Evolutionary conservation across 495 filamentous ascomycete genomes (phyloP).

Genomic region (Aspergillus sparsus): DNA sequence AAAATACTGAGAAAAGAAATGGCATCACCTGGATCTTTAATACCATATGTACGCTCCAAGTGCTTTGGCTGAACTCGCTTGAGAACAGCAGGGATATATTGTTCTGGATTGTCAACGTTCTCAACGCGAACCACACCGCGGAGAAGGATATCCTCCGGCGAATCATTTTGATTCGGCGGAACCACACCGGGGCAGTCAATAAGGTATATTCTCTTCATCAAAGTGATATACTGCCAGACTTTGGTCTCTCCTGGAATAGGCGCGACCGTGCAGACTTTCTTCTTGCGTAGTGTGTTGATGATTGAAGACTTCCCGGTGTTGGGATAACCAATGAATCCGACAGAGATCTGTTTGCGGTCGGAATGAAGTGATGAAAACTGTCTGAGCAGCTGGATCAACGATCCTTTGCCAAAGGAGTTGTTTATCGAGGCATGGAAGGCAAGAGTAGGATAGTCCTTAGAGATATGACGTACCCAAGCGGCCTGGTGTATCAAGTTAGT

Average conservation of each 20-base stretch:
- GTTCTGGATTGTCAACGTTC: slow-evolving; percentile 91
- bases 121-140: slow-evolving; percentile 91
- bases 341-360: slow-evolving; percentile 87
- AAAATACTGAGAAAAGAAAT: slow-evolving; percentile 84
- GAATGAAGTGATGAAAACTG: slow-evolving; percentile 92
- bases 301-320: slow-evolving; percentile 90
- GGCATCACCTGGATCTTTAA: slow-evolving; percentile 65
- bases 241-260: slow-evolving; percentile 93
- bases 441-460: slow-evolving; percentile 86
- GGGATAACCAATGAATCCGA: slow-evolving; percentile 85
- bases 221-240: slow-evolving; percentile 95
- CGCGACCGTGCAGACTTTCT: slow-evolving; percentile 92
- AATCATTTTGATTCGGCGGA: slow-evolving; percentile 78
- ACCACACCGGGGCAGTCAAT: slow-evolving; percentile 98
- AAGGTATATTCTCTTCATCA: slow-evolving; percentile 96
- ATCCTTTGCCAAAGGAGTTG: slow-evolving; percentile 88
- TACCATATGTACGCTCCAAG: slow-evolving; percentile 88
- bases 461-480: slow-evolving; percentile 77
- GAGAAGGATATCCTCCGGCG: slow-evolving; percentile 84
- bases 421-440: slow-evolving; percentile 92
- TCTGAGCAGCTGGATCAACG: slow-evolving; percentile 74
- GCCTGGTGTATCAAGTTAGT: slow-evolving; percentile 63
- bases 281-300: slow-evolving; percentile 88
- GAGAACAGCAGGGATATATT: slow-evolving; percentile 87
- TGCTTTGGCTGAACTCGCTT: slow-evolving; percentile 79